Evolutionary conservation across 208 protist genomes (phyloP), one percentile per base, ranked within the genome.

Genomic region (Endotrypanum monterogeii): DNA sequence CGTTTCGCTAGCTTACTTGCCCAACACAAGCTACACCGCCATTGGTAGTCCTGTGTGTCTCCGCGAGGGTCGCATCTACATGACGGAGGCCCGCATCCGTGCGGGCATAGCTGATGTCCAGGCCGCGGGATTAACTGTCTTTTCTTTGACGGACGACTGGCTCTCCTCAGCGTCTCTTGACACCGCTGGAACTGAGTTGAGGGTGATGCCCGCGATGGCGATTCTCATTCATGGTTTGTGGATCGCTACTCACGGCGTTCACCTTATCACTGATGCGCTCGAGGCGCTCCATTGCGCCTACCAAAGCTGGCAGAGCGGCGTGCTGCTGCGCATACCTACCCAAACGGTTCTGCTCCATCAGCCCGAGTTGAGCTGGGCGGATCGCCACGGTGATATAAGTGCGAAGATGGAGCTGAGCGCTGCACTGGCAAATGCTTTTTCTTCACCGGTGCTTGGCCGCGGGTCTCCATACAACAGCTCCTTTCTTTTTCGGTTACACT

Each of bases 261-360:
- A 83, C 55, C 74, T 83, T 48, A 44, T 83, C 56, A 78, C 74
- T 0, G 79, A 83, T 51, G 66, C 74, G 5, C 73, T 83, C 12
- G 79, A 79, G 69, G 76, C 50, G 46, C 57, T 83, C 48, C 67
- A 67, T 54, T 48, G 56, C 23, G 30, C 74, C 30, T 75, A 74
- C 39, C 56, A 76, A 32, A 71, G 60, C 7, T 65, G 69, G 67
- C 68, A 78, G 46, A 56, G 37, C 28, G 79, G 79, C 41, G 73
- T 60, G n/a, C 74, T 83, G 56, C 23, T 23, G 37, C 54, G 62
- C 25, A 66, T 83, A 3, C 74, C 79, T 5, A 74, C 72, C 1
- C 79, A 83, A 55, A 76, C 79, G 48, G 73, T 83, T 23, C 72
- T 83, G 51, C 39, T 83, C 20, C 69, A 67, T 55, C 44, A n/a